Evolutionary conservation across 208 protist genomes (phyloP), one percentile per base, ranked within the genome.

Genomic region (Acanthamoeba castellanii): DNA sequence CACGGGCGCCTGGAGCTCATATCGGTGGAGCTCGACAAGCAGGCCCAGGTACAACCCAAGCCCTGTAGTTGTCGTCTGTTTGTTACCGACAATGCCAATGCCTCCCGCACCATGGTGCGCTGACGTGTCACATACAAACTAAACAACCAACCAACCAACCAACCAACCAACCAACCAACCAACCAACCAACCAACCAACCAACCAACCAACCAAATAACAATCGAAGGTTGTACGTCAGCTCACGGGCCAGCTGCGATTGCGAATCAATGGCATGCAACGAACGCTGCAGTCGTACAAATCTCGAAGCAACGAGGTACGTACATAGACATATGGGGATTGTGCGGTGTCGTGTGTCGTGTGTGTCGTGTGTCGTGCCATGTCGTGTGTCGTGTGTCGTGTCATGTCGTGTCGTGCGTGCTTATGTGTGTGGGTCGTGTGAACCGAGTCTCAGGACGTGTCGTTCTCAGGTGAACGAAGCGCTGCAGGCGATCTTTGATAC

Each of bases 11-110:
- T 89, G 16, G 82, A 89, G 22, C 45, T 61, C 30, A 61, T 89
- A 14, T 55, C 45, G 13, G 82, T 34, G 20, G 82, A 89, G 82
- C 37, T 89, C 14, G 82, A 89, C 55, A 89, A 89, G 55, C 82
- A 89, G 82, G 8, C 42, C 45, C 82, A 89, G 82, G 82, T 89
- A 22, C 52, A 22, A 20, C 52, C 1, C 52, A 59, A 59, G 16
- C 14, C 52, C 52, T 57, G 78, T 47, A 3, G 2, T 3, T 57
- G 76, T 85, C n/a, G 18, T 85, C 13, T 34, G 34, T 55, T 85
- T 45, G 76, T n/a, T n/a, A n/a, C n/a, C n/a, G n/a, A n/a, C 37
- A 42, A 42, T 3, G 37, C 1, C 3, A 3, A 3, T 42, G 37
- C 3, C 37, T 42, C 2, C 37, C 37, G 37, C 37, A 42, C 37